A percentile compares a stretch with the other conserved stretches of the same genome.
Evolutionary conservation across 1,139 yeast species (phyloP).

Genomic region (Kodamaea sp.): DNA sequence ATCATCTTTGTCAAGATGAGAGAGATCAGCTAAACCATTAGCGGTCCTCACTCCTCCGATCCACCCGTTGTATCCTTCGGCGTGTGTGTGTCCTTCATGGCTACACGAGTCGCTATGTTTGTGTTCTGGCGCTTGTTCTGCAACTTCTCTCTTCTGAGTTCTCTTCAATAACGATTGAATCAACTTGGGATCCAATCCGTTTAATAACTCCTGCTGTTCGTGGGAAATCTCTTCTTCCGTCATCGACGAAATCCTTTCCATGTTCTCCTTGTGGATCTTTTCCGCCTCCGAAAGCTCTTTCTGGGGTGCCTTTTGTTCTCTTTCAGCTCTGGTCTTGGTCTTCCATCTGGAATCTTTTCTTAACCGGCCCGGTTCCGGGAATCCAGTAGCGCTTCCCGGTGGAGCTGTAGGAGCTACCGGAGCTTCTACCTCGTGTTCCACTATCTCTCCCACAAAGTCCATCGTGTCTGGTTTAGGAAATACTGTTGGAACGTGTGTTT

Average conservation of each 20-base stretch:
- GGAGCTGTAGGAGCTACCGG: constrained; percentile 34
- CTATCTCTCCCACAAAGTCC: constrained; percentile 77
- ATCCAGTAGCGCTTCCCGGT: constrained; percentile 31
- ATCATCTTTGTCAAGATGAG: constrained; percentile 39
- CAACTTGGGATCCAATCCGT: constrained; percentile 67
- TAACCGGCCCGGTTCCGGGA: constrained; percentile 39
- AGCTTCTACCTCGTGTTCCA: constrained; percentile 58
- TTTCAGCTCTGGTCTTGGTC: constrained; percentile 23
- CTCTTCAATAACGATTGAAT: constrained; percentile 54
- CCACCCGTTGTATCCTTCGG: constrained; percentile 73
- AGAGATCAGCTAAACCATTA: constrained; percentile 33
- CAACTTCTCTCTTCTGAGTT: constrained; percentile 33
- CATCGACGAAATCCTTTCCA: constrained; percentile 63
- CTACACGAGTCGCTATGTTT: constrained; percentile 16
- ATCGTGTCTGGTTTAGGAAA: no score
- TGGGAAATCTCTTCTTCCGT: constrained; percentile 61
- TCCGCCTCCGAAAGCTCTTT: constrained; percentile 54
- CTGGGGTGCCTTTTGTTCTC: constrained; percentile 1
- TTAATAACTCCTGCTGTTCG: constrained; percentile 68
- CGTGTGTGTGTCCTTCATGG: constrained; percentile 37
- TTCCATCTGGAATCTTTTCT: constrained; percentile 30
- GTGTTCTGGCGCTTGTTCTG: constrained; percentile 17
- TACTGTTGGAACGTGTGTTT: no score
- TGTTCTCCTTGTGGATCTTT: constrained; percentile 74
- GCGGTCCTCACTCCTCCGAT: constrained; percentile 61